Evolutionary conservation across 371 early-diverging fungal species (phyloP).

Genomic region (Nosema granulosis): DNA sequence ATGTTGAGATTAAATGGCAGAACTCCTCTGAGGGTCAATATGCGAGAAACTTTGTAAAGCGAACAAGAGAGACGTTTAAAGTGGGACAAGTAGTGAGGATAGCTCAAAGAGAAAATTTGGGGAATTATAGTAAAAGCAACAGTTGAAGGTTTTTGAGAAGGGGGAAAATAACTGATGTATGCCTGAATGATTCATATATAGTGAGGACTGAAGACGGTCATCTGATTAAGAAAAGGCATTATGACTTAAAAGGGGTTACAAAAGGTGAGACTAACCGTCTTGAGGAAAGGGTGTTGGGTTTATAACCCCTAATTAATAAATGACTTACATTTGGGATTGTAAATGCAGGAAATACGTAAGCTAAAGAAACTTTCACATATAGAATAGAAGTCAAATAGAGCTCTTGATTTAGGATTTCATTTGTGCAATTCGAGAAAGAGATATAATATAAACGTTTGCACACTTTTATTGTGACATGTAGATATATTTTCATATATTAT

Average conservation of each 20-base stretch:
- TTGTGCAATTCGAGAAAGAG: too few species aligned
- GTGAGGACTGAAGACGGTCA: background rate
- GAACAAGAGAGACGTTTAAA: background rate
- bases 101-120: slow-evolving; percentile 26
- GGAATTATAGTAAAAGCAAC: background rate
- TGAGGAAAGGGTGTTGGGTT: slow-evolving; percentile 5
- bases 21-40: slow-evolving; percentile 20
- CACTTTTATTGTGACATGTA: too few species aligned
- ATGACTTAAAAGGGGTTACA: slow-evolving; percentile 14
- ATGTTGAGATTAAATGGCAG: background rate
- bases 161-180: background rate
- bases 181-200: slow-evolving; percentile 10
- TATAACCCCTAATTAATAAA: background rate
- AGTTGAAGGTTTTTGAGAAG: slow-evolving; percentile 9
- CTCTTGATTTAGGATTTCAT: too few species aligned
- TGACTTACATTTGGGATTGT: background rate
- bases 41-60: background rate
- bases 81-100: slow-evolving; percentile 15
- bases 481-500: too few species aligned
- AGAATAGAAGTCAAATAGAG: too few species aligned
- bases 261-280: slow-evolving; percentile 17
- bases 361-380: too few species aligned
- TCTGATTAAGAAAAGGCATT: slow-evolving; percentile 21
- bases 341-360: too few species aligned
- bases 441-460: too few species aligned